Evolutionary conservation across 2,329 filamentous ascomycete genomes (phyloP), one percentile per base, ranked within the genome.

Genomic region (Ceratocystis cacaofunesta): DNA sequence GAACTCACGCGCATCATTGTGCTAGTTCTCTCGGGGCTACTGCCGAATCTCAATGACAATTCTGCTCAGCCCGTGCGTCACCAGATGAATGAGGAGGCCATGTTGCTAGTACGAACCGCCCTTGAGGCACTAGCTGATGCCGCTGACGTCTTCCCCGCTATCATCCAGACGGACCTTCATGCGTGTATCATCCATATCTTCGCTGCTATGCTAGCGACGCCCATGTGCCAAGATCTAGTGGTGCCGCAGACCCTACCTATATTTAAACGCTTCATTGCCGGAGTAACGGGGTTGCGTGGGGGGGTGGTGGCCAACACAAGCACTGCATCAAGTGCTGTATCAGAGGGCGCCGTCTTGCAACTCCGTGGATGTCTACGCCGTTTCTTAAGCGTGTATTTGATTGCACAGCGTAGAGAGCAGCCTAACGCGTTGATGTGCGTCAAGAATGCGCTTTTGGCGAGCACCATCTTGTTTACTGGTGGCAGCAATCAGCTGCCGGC

Each of bases 111-210:
- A 62, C 85, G 86, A 28, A 85, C 88, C 1, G 87, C 90, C 0
- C 80, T 99, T 1, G 88, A 92, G 67, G 90, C 94, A 1, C 83
- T 99, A 1, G 94, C 97, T 2, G 90, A 97, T 72, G 92, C 94
- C 0, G 92, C 94, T 5, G 90, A 95, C 68, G 91, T 97, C 17
- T 99, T 99, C 76, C 95, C 95, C 0, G 85, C 89, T 1, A 92
- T 99, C 71, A 99, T 99, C 78, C 94, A 94, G 73, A 92, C 91
- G 8, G 94, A 99, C 73, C 81, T 99, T 5, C 91, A 97, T 72
- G 92, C 94, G 48, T 97, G 92, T 72, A 96, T 97, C 70, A 83
- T 99, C 62, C 92, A 99, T 77, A 96, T 97, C 65, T 96, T 97
- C 72, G 88, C 90, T 64, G 96, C 91, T 0, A 94, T 96, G 66